phyloP scores from a whole-genome alignment of 1,284 basidiomycete species.

The Cystobasidiaceae sp. region DNA sequence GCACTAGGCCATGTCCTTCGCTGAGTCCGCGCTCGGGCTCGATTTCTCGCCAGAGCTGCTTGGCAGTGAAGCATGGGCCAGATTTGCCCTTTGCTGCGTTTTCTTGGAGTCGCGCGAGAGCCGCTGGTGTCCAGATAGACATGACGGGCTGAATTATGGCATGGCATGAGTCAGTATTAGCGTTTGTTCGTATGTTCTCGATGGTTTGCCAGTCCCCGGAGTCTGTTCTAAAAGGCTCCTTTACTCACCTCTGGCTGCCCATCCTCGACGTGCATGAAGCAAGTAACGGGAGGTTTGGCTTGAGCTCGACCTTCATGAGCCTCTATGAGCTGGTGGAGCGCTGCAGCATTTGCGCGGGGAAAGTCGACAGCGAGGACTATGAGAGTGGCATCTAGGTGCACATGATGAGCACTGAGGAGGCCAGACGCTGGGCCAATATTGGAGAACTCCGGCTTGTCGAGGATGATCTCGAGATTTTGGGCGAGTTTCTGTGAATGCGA shows the following conservation, averaged over 20 bases:
- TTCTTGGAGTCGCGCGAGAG: not conserved
- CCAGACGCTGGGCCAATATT: constrained; percentile 15
- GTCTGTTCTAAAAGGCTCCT: not conserved
- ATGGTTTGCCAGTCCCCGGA: too few relatives aligned
- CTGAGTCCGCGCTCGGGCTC: not conserved
- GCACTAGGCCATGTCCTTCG: constrained; percentile 1
- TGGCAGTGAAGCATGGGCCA: constrained; percentile 19
- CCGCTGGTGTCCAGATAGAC: constrained; percentile 19
- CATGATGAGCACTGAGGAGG: not conserved
- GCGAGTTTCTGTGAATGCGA: not conserved
- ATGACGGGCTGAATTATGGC: constrained; percentile 1
- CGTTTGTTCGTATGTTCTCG: too few relatives aligned
- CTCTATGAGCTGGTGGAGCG: not conserved
- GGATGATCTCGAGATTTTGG: not conserved
- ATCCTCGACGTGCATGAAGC: constrained; percentile 14
- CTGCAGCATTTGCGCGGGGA: not conserved
- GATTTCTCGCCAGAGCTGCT: constrained; percentile 6
- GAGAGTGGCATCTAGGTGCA: not conserved
- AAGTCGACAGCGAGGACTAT: constrained; percentile 13
- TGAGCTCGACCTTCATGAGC: not conserved
- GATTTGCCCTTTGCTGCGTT: constrained; percentile 7
- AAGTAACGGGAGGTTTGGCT: not conserved
- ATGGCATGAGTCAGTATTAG: not conserved
- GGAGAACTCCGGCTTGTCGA: not conserved
- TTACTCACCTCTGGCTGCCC: constrained; percentile 15